A percentile compares a stretch with the other conserved stretches of the same genome.
These are phyloP conservation scores for Fusarium keratoplasticum DNA, from an alignment of 2,329 filamentous ascomycete genomes.

Conservation along the genomic window DNA sequence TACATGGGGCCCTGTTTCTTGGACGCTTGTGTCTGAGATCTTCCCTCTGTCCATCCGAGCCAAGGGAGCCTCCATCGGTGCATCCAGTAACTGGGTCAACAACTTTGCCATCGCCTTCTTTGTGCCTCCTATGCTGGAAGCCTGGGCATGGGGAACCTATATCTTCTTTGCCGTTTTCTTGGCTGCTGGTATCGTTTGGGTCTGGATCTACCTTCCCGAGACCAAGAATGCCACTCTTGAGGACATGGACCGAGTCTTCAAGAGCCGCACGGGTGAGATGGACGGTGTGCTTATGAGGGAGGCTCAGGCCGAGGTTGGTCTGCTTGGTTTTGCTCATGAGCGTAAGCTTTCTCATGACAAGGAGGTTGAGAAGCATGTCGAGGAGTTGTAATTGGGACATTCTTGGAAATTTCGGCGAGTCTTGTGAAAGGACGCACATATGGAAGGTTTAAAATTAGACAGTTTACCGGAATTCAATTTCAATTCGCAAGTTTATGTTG, in stretches of 20 bases:
- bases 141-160: slow-evolving; percentile 62
- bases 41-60: slow-evolving; percentile 58
- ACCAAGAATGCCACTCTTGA: slow-evolving; percentile 67
- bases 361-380: slow-evolving; percentile 9
- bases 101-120: slow-evolving; percentile 62
- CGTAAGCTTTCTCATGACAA: slow-evolving; percentile 9
- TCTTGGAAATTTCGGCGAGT: not conserved
- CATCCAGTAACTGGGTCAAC: slow-evolving; percentile 58
- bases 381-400: not conserved
- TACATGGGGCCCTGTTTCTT: slow-evolving; percentile 60
- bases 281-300: slow-evolving; percentile 38
- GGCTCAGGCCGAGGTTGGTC: slow-evolving; percentile 39
- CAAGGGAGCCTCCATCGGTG: slow-evolving; percentile 57
- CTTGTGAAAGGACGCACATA: not conserved
- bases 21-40: slow-evolving; percentile 62
- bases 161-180: slow-evolving; percentile 68
- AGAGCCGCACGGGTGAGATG: slow-evolving; percentile 49
- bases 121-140: slow-evolving; percentile 53
- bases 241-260: slow-evolving; percentile 65
- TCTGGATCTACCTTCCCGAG: slow-evolving; percentile 64
- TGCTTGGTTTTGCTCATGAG: slow-evolving; percentile 10
- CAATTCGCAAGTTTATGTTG: not conserved
- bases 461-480: not conserved
- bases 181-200: slow-evolving; percentile 58
- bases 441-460: not conserved